Evolutionary conservation across 2,329 filamentous ascomycete species (phyloP).

Genomic region (Arthroderma sp.): DNA sequence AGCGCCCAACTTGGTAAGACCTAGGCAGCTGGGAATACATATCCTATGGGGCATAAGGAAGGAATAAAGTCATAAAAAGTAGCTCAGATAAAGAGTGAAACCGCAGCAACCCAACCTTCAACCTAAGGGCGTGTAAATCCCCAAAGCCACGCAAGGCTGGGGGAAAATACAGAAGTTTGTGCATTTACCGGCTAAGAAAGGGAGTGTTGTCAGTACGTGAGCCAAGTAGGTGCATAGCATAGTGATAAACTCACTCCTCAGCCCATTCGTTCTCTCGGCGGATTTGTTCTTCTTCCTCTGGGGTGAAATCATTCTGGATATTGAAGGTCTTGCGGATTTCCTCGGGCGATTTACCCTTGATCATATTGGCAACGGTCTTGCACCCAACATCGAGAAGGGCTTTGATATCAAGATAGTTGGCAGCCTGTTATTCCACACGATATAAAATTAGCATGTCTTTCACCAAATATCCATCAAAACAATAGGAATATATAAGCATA

Average conservation of each 20-base stretch:
- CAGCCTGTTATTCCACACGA: conserved; percentile 45
- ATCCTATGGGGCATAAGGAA: too few species aligned
- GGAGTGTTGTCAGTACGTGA: not conserved
- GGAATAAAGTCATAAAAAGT: too few species aligned
- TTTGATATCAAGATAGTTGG: conserved; percentile 99
- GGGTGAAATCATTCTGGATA: conserved; percentile 98
- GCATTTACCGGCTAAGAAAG: conserved; percentile 1
- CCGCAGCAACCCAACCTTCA: too few species aligned
- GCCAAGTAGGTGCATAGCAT: not conserved
- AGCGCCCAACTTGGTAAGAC: too few species aligned
- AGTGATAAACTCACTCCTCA: conserved; percentile 48
- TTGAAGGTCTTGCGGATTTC: conserved; percentile 99
- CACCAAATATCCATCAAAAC: not conserved
- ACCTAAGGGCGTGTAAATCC: too few species aligned
- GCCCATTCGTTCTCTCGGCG: conserved; percentile 85
- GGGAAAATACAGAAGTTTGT: not conserved
- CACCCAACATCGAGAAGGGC: conserved; percentile 92
- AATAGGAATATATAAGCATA: conserved; percentile 35
- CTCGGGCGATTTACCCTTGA: conserved; percentile 99
- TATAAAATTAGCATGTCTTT: not conserved
- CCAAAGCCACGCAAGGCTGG: not conserved
- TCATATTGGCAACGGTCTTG: conserved; percentile 99
- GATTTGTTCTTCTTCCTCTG: conserved; percentile 97
- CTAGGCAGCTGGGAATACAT: too few species aligned
- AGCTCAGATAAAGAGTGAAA: too few species aligned